phyloP scores from a whole-genome alignment of 306 rosid genomes.

The Cucurbita pepo region DNA sequence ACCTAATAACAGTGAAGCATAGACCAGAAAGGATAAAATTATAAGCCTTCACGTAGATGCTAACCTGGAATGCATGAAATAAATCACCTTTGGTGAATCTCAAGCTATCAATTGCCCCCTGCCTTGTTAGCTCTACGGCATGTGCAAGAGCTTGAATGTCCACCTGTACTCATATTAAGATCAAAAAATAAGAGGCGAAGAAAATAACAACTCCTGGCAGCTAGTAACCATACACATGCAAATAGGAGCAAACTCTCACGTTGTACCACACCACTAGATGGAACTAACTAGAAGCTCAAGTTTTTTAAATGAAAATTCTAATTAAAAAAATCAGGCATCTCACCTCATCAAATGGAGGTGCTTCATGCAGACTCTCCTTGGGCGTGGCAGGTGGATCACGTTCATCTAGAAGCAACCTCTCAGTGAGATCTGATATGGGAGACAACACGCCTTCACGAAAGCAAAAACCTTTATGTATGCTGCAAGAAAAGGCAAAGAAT shows the following conservation, averaged over 20 bases:
- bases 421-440: conserved; percentile 84
- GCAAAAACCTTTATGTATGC: conserved; percentile 89
- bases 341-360: conserved; percentile 96
- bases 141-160: conserved; percentile 98
- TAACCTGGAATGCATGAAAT: conserved; percentile 91
- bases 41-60: neutral
- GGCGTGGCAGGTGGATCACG: conserved; percentile 83
- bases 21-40: neutral
- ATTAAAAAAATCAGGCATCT: neutral
- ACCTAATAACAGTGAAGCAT: conserved; percentile 14
- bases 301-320: too few relatives aligned
- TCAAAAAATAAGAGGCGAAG: neutral
- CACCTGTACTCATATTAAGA: conserved; percentile 34
- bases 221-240: neutral
- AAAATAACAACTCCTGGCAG: neutral
- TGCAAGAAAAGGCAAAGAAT: conserved; percentile 15
- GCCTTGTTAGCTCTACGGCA: conserved; percentile 96
- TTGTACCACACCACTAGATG: neutral
- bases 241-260: neutral
- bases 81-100: conserved; percentile 90
- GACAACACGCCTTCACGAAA: conserved; percentile 79
- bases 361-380: conserved; percentile 66
- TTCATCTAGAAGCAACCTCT: conserved; percentile 89
- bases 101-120: conserved; percentile 96
- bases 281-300: neutral